Evolutionary conservation across 1,139 yeast genomes (phyloP).

Genomic region (Yamadazyma siamensis): DNA sequence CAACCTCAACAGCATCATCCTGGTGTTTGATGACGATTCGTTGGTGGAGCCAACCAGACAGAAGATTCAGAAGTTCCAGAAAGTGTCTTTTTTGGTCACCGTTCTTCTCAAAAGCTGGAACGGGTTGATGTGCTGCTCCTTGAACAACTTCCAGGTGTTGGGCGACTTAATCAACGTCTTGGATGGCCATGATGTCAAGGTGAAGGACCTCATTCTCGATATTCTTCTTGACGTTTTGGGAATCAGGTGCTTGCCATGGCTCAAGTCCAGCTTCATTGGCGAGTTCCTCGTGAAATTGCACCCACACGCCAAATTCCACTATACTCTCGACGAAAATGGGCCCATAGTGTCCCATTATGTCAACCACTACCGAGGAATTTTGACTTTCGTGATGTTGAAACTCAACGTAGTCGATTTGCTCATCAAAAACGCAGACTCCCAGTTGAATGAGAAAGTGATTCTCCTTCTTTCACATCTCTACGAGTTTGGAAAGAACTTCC

Average conservation of each 20-base stretch:
- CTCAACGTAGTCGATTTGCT: slow-evolving; percentile 56
- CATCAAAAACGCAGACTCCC: slow-evolving; percentile 40
- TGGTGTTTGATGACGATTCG: slow-evolving; percentile 46
- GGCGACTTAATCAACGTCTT: slow-evolving; percentile 52
- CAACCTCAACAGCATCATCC: slow-evolving; percentile 60
- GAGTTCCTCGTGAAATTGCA: slow-evolving; percentile 20
- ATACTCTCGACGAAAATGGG: slow-evolving; percentile 6
- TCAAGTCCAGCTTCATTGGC: slow-evolving; percentile 34
- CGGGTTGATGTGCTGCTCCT: slow-evolving; percentile 68
- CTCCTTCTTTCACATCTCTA: slow-evolving; percentile 61
- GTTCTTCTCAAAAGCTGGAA: slow-evolving; percentile 68
- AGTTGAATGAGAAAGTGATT: slow-evolving; percentile 53
- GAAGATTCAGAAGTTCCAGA: slow-evolving; percentile 43
- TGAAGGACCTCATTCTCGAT: slow-evolving; percentile 64
- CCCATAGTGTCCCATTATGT: slow-evolving; percentile 14
- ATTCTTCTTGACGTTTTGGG: slow-evolving; percentile 65
- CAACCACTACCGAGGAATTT: slow-evolving; percentile 63
- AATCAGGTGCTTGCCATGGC: slow-evolving; percentile 61
- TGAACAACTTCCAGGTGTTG: slow-evolving; percentile 40
- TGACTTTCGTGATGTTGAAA: slow-evolving; percentile 51
- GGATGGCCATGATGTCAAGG: slow-evolving; percentile 46
- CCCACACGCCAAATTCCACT: slow-evolving; percentile 6
- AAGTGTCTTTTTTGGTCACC: slow-evolving; percentile 59
- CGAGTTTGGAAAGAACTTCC: slow-evolving; percentile 49
- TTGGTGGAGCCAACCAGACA: slow-evolving; percentile 4